A percentile compares a stretch with the other conserved stretches of the same genome.
Conservation (phyloP, 768 basidiomycete species). For the Mycena maculata region DNA sequence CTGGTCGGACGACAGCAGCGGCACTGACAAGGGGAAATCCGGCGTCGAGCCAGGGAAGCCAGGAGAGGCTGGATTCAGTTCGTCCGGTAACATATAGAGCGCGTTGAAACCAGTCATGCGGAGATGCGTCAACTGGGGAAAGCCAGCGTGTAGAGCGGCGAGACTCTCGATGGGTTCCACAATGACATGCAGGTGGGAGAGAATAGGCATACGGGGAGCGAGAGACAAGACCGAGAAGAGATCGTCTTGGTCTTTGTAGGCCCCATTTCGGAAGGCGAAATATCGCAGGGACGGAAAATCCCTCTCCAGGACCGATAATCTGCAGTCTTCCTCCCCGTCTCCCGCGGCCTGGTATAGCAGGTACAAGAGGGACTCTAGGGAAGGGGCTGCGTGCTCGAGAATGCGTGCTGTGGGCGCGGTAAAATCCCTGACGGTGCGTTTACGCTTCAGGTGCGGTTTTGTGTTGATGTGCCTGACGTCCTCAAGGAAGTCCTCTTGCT, state of each 20-base stretch:
- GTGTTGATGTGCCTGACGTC: background rate
- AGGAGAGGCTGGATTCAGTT: background rate
- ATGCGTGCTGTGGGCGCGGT: background rate
- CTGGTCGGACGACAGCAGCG: too few species aligned
- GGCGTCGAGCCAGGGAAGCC: background rate
- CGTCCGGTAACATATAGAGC: background rate
- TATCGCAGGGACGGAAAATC: background rate
- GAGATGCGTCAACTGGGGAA: background rate
- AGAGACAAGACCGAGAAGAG: background rate
- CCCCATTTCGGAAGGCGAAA: background rate
- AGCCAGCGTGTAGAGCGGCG: background rate
- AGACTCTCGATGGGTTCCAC: background rate
- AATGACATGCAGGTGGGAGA: background rate
- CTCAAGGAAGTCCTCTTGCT: background rate
- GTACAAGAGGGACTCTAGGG: background rate
- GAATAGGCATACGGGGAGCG: background rate
- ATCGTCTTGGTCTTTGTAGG: background rate
- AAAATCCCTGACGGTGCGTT: background rate
- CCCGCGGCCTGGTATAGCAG: background rate
- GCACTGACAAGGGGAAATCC: background rate
- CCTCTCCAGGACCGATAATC: background rate
- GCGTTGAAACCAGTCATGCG: background rate
- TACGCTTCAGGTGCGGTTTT: background rate
- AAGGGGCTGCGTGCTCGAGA: background rate
- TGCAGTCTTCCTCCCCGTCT: background rate